Evolutionary conservation across 441 rosid species (phyloP).

Genomic region (Cnidoscolus chayamansa): DNA sequence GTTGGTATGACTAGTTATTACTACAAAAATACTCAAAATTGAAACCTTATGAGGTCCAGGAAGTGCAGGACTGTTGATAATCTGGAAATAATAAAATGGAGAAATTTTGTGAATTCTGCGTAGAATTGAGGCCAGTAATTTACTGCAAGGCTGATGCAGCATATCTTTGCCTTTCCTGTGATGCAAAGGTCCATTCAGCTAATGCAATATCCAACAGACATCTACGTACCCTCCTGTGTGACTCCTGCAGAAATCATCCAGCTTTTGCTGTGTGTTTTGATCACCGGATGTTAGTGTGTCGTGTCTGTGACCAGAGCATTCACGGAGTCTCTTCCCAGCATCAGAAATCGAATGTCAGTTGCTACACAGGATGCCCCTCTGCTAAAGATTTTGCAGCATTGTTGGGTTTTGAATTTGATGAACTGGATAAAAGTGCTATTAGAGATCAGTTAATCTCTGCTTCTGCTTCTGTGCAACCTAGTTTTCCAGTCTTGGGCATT

Average conservation of each 20-base stretch:
- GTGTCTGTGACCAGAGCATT: constrained; percentile 50
- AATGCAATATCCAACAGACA: constrained; percentile 75
- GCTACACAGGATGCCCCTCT: constrained; percentile 72
- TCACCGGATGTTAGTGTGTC: constrained; percentile 61
- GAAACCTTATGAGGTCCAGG: constrained; percentile 12
- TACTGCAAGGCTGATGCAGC: constrained; percentile 83
- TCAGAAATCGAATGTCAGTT: constrained; percentile 40
- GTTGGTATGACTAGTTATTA: neutral
- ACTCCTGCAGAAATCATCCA: constrained; percentile 47
- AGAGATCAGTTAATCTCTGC: constrained; percentile 24
- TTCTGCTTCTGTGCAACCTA: constrained; percentile 25
- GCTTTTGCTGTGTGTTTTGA: constrained; percentile 49
- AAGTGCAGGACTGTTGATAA: constrained; percentile 4
- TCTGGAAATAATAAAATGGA: constrained; percentile 46
- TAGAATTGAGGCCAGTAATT: constrained; percentile 55
- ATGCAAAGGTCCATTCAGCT: constrained; percentile 87
- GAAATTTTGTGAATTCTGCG: constrained; percentile 76
- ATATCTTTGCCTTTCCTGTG: constrained; percentile 75
- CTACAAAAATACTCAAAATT: neutral
- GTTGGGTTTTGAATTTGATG: constrained; percentile 59
- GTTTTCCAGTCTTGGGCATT: constrained; percentile 13
- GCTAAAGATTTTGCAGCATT: constrained; percentile 63
- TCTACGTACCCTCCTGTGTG: constrained; percentile 71
- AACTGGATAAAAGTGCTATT: constrained; percentile 26
- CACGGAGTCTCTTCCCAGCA: constrained; percentile 51